Base-by-base conservation (phyloP, 2,329 filamentous ascomycete species). In the Xylariaceae sp. region DNA sequence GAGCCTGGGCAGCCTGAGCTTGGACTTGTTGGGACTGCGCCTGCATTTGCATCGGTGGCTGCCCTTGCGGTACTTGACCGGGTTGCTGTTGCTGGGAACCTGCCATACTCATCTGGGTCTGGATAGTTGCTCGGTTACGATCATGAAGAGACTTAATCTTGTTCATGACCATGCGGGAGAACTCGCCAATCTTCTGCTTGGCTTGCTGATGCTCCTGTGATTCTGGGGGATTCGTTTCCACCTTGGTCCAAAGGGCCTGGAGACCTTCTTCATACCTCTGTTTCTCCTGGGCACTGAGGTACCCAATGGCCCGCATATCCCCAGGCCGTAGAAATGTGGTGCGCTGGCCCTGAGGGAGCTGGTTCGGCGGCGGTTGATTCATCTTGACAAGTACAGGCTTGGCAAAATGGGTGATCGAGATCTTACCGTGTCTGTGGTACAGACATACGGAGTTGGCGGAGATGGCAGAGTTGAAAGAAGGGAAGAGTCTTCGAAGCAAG, bases 191-290 rank as follows among this genome's bases (percentile, higher is more conserved):
- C 72, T 86, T 87, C 47, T 78, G 77, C 63, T 78, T 80, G 0
- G 84, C 83, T 0, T 75, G 73, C 23, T 76, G 70, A 51, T 85
- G 78, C 18, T 80, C 77, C 0, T 67, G 66, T 2, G 81, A 82
- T 1, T 76, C 74, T 0, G 78, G 71, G 0, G 75, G 72, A 17
- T 75, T 78, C 59, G 81, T 78, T 51, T 82, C 78, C 47, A 82
- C 76, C 18, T 73, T 76, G 1, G 62, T 56, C 79, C 82, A 88
- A 0, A 87, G 73, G 1, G 73, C 68, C 8, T 76, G 74, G 0
- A 88, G 73, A 1, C 84, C 84, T 1, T 75, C 72, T 65, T 86
- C 82, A 64, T 86, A 88, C 65, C 84, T 85, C 1, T 66, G 65
- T 65, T 82, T 84, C 58, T 88, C 85, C 1, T 81, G 77, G 1